A percentile compares a stretch with the other conserved stretches of the same genome.
Conservation (phyloP, 257 asterid species). For the Cordia subcordata region DNA sequence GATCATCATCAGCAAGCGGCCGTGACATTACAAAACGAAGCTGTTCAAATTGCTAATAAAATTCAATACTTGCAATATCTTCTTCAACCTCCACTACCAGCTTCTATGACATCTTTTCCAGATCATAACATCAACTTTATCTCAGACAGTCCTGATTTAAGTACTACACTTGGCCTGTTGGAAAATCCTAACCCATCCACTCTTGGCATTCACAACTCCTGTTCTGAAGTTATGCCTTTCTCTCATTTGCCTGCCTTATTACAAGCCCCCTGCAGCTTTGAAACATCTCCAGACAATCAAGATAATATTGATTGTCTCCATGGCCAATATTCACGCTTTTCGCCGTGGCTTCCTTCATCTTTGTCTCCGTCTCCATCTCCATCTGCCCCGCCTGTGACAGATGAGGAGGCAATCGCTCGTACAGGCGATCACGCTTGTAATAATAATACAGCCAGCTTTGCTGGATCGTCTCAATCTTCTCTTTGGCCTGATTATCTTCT, state of each 20-base stretch:
- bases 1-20: slow-evolving; percentile 69
- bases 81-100: slow-evolving; percentile 33
- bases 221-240: slow-evolving; percentile 28
- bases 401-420: slow-evolving; percentile 21
- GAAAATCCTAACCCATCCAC: slow-evolving; percentile 23
- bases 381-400: slow-evolving; percentile 10
- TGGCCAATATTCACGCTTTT: slow-evolving; percentile 30
- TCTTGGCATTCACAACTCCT: neutral
- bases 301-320: slow-evolving; percentile 16
- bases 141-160: slow-evolving; percentile 23
- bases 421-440: slow-evolving; percentile 37
- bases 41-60: slow-evolving; percentile 47
- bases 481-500: slow-evolving; percentile 65
- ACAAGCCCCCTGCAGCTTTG: slow-evolving; percentile 27
- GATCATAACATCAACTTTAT: slow-evolving; percentile 6
- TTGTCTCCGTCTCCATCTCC: slow-evolving; percentile 23
- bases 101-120: slow-evolving; percentile 8
- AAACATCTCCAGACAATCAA: slow-evolving; percentile 6
- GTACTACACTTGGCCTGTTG: slow-evolving; percentile 16
- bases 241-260: slow-evolving; percentile 56
- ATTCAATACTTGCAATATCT: slow-evolving; percentile 49
- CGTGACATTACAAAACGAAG: slow-evolving; percentile 53
- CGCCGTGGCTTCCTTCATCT: slow-evolving; percentile 26
- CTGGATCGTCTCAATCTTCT: slow-evolving; percentile 37
- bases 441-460: slow-evolving; percentile 49